phyloP scores from a whole-genome alignment of 2,329 filamentous ascomycete genomes.

The Fusarium sarcochroum region DNA sequence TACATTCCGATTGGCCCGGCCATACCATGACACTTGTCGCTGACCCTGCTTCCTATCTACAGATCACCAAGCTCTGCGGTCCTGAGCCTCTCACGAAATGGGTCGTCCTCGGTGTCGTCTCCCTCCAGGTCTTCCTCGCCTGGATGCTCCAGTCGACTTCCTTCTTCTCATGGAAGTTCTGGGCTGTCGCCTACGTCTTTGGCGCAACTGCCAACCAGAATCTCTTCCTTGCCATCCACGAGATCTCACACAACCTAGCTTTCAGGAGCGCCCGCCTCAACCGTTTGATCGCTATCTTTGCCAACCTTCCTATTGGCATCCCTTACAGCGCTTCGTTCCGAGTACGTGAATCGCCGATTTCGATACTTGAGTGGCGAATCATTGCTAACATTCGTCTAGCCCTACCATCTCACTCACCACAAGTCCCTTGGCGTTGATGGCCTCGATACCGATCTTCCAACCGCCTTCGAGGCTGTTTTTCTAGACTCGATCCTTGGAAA shows the following conservation, averaged over 20 bases:
- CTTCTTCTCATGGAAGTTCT: conserved; percentile 87
- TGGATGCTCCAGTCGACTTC: conserved; percentile 82
- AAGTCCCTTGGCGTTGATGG: conserved; percentile 98
- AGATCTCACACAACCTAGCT: conserved; percentile 97
- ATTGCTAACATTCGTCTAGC: conserved; percentile 63
- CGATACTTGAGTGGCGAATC: not conserved
- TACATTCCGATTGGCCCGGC: conserved; percentile 12
- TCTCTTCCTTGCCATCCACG: conserved; percentile 97
- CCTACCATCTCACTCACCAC: conserved; percentile 98
- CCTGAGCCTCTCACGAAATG: conserved; percentile 97
- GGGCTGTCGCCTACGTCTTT: conserved; percentile 89
- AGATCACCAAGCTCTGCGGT: conserved; percentile 97
- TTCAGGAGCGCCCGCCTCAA: conserved; percentile 87
- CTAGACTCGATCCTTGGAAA: conserved; percentile 96
- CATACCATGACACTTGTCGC: not conserved
- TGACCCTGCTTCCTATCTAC: conserved; percentile 18
- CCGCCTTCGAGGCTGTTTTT: conserved; percentile 89
- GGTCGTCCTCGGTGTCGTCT: conserved; percentile 86
- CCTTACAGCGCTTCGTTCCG: conserved; percentile 97
- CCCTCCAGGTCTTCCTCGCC: conserved; percentile 83
- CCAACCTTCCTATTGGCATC: conserved; percentile 94
- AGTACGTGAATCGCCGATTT: conserved; percentile 62
- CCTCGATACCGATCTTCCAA: conserved; percentile 95
- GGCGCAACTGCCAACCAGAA: conserved; percentile 98
- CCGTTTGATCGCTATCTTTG: conserved; percentile 88